Conservation (phyloP, 495 filamentous ascomycete genomes). For the Apodospora peruviana region DNA sequence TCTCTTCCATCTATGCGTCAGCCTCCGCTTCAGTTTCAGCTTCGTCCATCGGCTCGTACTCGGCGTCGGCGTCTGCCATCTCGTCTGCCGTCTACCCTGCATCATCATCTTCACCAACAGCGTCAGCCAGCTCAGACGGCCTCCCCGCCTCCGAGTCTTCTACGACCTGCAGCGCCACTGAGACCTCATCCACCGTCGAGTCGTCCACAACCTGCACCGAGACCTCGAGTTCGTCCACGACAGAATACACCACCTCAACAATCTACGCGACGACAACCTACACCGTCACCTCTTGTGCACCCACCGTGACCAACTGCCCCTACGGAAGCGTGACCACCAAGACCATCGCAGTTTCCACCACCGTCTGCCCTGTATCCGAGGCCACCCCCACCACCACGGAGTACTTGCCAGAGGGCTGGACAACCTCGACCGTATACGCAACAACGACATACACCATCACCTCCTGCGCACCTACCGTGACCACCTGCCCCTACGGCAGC, state of each 20-base stretch:
- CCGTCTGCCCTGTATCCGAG: slow-evolving; percentile 49
- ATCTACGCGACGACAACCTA: slow-evolving; percentile 46
- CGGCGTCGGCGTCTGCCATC: neutral
- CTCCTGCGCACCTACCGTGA: too few relatives aligned
- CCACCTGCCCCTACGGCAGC: slow-evolving; percentile 40
- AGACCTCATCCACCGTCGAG: slow-evolving; percentile 12
- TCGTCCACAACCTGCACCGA: neutral
- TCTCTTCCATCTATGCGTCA: neutral
- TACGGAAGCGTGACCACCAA: slow-evolving; percentile 47
- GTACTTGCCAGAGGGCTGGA: neutral
- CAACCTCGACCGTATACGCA: slow-evolving; percentile 35
- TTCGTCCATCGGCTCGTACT: neutral
- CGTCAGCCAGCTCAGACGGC: neutral
- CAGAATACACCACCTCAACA: slow-evolving; percentile 20
- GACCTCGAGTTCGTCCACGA: slow-evolving; percentile 37
- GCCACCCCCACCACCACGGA: slow-evolving; percentile 7
- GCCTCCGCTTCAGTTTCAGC: neutral
- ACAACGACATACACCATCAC: slow-evolving; percentile 31
- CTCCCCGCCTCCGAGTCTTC: neutral
- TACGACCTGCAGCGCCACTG: neutral
- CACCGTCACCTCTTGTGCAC: slow-evolving; percentile 53
- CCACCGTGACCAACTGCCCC: slow-evolving; percentile 52
- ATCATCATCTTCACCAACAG: neutral
- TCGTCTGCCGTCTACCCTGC: neutral
- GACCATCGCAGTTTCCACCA: slow-evolving; percentile 53